Conservation (phyloP, 805 yeast genomes). For the Torulaspora quercuum region DNA sequence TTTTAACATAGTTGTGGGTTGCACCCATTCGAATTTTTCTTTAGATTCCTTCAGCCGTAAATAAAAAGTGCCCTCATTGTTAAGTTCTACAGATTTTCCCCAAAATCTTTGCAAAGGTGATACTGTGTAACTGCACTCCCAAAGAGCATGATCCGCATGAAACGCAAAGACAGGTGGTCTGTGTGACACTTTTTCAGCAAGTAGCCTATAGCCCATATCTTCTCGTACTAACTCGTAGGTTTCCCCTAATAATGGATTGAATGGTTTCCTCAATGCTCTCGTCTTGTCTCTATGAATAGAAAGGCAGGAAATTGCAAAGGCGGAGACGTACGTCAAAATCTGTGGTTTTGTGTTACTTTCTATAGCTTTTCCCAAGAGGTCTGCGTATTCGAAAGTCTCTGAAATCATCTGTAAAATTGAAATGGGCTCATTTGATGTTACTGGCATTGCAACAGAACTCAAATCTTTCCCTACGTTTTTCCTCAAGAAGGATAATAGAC, state of each 20-base stretch:
- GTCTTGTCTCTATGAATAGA: slow-evolving; percentile 70
- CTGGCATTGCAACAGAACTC: slow-evolving; percentile 86
- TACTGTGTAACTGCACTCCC: slow-evolving; percentile 66
- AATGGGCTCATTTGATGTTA: slow-evolving; percentile 87
- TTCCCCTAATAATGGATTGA: slow-evolving; percentile 91
- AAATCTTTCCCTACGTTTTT: slow-evolving; percentile 92
- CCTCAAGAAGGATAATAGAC: slow-evolving; percentile 70
- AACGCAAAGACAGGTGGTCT: slow-evolving; percentile 79
- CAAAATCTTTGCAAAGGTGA: slow-evolving; percentile 85
- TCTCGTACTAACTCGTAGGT: slow-evolving; percentile 87
- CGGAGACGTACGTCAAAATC: slow-evolving; percentile 60
- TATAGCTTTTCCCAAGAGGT: slow-evolving; percentile 60
- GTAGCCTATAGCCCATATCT: slow-evolving; percentile 66
- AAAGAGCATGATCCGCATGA: slow-evolving; percentile 64
- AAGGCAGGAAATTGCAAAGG: slow-evolving; percentile 75
- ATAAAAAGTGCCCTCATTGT: slow-evolving; percentile 65
- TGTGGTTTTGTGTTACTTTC: slow-evolving; percentile 51
- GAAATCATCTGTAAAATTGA: slow-evolving; percentile 75
- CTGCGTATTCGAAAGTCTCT: slow-evolving; percentile 75
- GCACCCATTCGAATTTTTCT: slow-evolving; percentile 71
- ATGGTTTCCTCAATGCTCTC: slow-evolving; percentile 82
- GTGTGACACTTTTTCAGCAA: slow-evolving; percentile 85
- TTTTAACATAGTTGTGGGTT: slow-evolving; percentile 77
- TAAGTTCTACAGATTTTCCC: slow-evolving; percentile 89
- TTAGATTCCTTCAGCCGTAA: slow-evolving; percentile 57